phyloP scores from a whole-genome alignment of 2,329 filamentous ascomycete genomes.

The Fonsecaea erecta region DNA sequence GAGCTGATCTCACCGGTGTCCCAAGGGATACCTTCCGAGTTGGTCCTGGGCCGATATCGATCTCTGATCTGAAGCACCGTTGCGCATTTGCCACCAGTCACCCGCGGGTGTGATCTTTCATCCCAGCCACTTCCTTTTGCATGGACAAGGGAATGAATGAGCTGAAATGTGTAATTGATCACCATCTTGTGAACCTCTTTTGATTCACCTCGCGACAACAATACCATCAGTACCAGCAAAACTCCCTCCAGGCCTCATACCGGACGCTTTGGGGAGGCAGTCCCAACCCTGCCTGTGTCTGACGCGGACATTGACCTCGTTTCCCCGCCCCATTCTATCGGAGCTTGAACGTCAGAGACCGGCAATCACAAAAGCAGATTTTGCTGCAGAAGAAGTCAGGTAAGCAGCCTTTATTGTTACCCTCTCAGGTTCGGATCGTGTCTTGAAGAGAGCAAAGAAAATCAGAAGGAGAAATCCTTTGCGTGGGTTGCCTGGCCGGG shows the following conservation, averaged over 20 bases:
- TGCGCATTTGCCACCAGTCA: neutral
- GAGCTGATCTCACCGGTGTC: neutral
- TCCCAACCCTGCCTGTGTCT: slow-evolving; percentile 5
- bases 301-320: slow-evolving; percentile 4
- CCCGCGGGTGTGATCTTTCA: neutral
- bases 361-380: neutral
- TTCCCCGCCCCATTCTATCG: neutral
- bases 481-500: neutral
- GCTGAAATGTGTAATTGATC: neutral
- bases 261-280: neutral
- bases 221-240: neutral
- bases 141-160: neutral
- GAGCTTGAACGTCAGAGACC: neutral
- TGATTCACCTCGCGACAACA: neutral
- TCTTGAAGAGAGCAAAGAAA: neutral
- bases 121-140: slow-evolving; percentile 3
- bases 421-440: neutral
- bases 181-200: neutral
- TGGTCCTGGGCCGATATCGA: slow-evolving; percentile 11
- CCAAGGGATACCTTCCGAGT: slow-evolving; percentile 2
- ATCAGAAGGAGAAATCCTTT: neutral
- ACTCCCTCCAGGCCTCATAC: neutral
- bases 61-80: slow-evolving; percentile 1
- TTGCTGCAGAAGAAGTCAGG: neutral
- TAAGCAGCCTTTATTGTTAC: neutral